Evolutionary conservation across 2,329 filamentous ascomycete genomes (phyloP).

Genomic region (Ceratocystis cacaofunesta): DNA sequence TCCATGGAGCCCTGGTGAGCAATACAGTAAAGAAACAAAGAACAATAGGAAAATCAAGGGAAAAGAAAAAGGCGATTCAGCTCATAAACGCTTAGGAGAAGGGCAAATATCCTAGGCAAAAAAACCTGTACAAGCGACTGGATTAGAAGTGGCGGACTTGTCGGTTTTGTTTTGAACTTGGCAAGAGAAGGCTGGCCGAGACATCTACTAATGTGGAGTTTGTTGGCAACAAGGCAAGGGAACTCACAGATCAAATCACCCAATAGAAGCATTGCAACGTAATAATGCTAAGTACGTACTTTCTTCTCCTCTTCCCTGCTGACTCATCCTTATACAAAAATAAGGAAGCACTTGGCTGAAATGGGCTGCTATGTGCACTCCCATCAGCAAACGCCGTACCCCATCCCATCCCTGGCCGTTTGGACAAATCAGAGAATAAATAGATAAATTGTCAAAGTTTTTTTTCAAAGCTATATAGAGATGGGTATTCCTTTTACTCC

Average conservation of each 20-base stretch:
- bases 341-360: no score
- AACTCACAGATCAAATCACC: constrained; percentile 2
- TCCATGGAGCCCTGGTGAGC: neutral
- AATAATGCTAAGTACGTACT: neutral
- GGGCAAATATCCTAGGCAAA: neutral
- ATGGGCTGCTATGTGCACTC: neutral
- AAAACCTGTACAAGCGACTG: neutral
- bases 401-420: neutral
- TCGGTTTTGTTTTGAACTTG: constrained; percentile 6
- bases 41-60: neutral
- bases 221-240: neutral
- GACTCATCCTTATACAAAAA: neutral
- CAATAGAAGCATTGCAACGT: neutral
- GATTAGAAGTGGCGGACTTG: neutral
- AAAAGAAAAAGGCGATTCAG: neutral
- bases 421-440: neutral
- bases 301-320: neutral
- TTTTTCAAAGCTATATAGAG: no score
- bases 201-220: constrained; percentile 6
- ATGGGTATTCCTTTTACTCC: no score
- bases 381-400: neutral
- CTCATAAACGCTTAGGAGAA: neutral
- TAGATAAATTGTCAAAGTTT: neutral
- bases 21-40: neutral
- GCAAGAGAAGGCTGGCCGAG: constrained; percentile 6